Evolutionary conservation across 2,329 filamentous ascomycete species (phyloP).

Genomic region (Colletotrichum costaricense): DNA sequence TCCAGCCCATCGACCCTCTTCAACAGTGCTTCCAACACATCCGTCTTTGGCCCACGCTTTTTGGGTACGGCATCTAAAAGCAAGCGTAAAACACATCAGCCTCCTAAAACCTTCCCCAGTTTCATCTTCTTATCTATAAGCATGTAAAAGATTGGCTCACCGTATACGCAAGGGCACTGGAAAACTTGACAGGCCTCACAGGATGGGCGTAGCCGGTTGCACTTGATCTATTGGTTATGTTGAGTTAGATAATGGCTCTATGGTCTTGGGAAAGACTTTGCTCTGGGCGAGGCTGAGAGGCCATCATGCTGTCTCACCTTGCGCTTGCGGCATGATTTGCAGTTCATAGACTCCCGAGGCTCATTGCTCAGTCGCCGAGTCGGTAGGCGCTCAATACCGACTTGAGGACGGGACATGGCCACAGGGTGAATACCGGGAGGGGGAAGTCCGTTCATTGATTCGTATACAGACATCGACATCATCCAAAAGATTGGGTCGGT

Average conservation of each 20-base stretch:
- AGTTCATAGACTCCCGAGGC: conserved; percentile 92
- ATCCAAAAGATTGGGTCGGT: conserved; percentile 35
- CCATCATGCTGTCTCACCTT: conserved; percentile 69
- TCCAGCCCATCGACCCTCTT: conserved; percentile 89
- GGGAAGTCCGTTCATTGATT: conserved; percentile 55
- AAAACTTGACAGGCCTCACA: conserved; percentile 93
- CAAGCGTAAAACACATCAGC: conserved; percentile 11
- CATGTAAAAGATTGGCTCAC: conserved; percentile 60
- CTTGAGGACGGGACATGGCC: conserved; percentile 78
- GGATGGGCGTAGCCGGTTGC: conserved; percentile 84
- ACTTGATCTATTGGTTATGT: conserved; percentile 78
- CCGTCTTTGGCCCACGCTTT: conserved; percentile 90
- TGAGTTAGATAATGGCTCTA: conserved; percentile 20
- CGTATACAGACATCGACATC: conserved; percentile 53
- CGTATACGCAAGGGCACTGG: conserved; percentile 88
- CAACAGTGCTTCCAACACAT: conserved; percentile 84
- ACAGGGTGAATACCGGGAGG: conserved; percentile 58
- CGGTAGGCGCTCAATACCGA: conserved; percentile 83
- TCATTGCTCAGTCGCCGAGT: conserved; percentile 78
- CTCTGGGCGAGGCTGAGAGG: not conserved
- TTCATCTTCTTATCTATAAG: not conserved
- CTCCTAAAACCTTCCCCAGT: not conserved
- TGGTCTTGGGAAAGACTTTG: not conserved
- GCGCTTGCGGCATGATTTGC: conserved; percentile 92
- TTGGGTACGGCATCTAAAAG: conserved; percentile 84